Conservation (phyloP, 768 basidiomycete species). For the Boletus coccyginus region DNA sequence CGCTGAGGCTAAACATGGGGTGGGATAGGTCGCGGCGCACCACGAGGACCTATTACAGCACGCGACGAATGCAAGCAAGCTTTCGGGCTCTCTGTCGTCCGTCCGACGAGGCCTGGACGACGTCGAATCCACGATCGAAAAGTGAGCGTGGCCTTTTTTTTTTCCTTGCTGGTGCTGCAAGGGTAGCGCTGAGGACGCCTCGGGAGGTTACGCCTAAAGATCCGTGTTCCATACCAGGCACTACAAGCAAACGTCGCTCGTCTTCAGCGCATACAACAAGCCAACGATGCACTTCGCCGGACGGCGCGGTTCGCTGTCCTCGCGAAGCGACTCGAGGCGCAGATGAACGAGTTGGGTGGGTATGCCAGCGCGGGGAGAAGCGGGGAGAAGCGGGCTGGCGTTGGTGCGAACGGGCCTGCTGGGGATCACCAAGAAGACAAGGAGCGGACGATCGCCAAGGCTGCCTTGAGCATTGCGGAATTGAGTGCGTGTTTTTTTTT, state of each 20-base stretch:
- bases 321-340: constrained; percentile 75
- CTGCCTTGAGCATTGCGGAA: constrained; percentile 92
- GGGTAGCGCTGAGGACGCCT: not conserved
- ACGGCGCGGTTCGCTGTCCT: constrained; percentile 83
- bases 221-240: constrained; percentile 78
- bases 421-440: constrained; percentile 67
- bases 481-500: constrained; percentile 54
- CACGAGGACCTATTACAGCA: constrained; percentile 81
- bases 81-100: constrained; percentile 65
- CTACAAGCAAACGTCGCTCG: constrained; percentile 69
- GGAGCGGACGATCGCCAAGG: constrained; percentile 87
- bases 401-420: not conserved
- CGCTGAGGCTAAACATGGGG: not conserved
- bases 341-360: constrained; percentile 68
- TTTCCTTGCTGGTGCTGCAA: not conserved
- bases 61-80: constrained; percentile 70
- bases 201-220: constrained; percentile 78
- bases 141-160: constrained; percentile 44
- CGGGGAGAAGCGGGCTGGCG: not conserved
- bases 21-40: constrained; percentile 70
- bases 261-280: constrained; percentile 76
- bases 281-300: constrained; percentile 80
- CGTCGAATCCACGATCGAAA: constrained; percentile 72
- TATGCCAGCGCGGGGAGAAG: not conserved
- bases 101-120: constrained; percentile 72